Evolutionary conservation across 805 yeast species (phyloP).

Genomic region (Diddensiella caesifluorescens): DNA sequence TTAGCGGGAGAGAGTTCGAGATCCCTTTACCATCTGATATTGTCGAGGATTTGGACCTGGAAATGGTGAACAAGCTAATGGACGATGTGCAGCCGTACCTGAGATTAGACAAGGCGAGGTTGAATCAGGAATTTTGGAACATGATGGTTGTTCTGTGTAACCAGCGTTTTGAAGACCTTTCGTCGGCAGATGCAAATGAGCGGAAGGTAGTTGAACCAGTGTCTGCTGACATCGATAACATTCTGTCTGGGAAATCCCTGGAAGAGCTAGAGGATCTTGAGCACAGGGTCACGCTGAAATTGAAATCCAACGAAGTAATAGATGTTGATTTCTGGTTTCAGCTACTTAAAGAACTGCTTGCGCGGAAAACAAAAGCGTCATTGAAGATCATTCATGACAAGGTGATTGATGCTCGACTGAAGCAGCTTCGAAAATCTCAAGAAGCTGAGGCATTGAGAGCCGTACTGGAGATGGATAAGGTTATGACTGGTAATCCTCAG

Average conservation of each 20-base stretch:
- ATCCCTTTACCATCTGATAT: constrained; percentile 21
- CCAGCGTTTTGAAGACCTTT: constrained; percentile 5
- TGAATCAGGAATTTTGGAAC: constrained; percentile 24
- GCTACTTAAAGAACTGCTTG: constrained; percentile 21
- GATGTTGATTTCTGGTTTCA: constrained; percentile 31
- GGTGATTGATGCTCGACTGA: constrained; percentile 14
- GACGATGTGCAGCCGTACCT: constrained; percentile 12
- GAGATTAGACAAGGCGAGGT: constrained; percentile 2
- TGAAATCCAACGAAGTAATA: constrained; percentile 17
- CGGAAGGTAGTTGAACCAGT: constrained; percentile 20
- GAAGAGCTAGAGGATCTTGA: constrained; percentile 25
- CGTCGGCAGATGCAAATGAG: background rate
- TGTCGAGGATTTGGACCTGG: constrained; percentile 15
- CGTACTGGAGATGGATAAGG: too few relatives aligned
- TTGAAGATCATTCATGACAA: constrained; percentile 13
- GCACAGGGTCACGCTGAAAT: constrained; percentile 17
- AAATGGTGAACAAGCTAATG: constrained; percentile 16
- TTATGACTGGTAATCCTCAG: too few relatives aligned
- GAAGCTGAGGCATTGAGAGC: constrained; percentile 1
- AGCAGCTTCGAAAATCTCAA: constrained; percentile 1
- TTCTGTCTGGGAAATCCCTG: constrained; percentile 25
- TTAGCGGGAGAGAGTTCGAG: constrained; percentile 13
- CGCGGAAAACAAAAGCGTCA: constrained; percentile 20
- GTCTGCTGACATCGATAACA: constrained; percentile 26
- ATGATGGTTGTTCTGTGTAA: constrained; percentile 13